These are phyloP conservation scores for Camellia oleifera DNA, from an alignment of 179 eudicot genomes.

Conservation along the genomic window DNA sequence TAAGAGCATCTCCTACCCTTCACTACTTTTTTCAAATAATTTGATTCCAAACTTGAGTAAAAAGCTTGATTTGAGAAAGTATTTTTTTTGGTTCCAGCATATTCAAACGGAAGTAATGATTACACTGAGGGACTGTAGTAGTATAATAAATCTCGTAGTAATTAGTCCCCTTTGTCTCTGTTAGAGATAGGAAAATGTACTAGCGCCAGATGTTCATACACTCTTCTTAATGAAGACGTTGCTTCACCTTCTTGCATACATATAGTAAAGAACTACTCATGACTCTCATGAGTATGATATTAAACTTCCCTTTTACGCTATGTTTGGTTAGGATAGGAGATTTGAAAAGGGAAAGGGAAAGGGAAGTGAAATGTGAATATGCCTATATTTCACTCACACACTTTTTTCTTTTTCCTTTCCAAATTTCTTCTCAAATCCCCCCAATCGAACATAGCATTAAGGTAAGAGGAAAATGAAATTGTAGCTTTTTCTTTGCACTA, in stretches of 20 bases:
- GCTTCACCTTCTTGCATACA: neutral
- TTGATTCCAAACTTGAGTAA: no score
- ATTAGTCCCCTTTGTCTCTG: neutral
- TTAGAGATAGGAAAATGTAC: neutral
- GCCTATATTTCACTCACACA: no score
- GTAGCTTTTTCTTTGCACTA: neutral
- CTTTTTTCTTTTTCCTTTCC: no score
- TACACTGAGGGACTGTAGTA: neutral
- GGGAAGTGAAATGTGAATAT: no score
- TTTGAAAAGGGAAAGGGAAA: no score
- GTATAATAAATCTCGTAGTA: neutral
- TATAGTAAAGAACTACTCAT: neutral
- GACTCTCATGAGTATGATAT: neutral
- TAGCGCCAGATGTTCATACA: neutral
- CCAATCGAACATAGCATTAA: no score
- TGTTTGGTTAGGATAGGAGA: no score
- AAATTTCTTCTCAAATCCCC: no score
- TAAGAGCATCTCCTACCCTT: no score
- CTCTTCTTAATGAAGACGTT: neutral
- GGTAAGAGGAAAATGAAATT: neutral
- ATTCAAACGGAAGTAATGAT: slow-evolving; percentile 1
- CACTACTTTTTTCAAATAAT: no score
- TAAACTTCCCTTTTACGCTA: no score
- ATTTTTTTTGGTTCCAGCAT: neutral
- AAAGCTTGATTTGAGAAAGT: neutral